Conservation (phyloP, 148 eudicot genomes). For the Rhododendron ferrugineum region DNA sequence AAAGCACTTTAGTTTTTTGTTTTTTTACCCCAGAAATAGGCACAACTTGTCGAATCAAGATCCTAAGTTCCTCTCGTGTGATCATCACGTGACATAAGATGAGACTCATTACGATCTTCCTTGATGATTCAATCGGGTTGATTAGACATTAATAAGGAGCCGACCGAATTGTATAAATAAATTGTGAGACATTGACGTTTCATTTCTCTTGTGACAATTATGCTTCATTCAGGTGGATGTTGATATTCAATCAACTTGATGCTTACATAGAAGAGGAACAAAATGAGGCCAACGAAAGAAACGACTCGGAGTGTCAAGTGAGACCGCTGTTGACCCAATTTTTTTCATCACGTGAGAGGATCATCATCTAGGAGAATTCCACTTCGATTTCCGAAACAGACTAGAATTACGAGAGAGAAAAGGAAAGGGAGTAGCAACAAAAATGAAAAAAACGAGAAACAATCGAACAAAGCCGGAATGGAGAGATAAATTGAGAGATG, state of each 20-base stretch:
- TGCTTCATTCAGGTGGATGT: background rate
- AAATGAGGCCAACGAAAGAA: no score
- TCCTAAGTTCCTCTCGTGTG: background rate
- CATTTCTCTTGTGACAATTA: background rate
- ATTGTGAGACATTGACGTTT: no score
- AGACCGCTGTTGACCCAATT: background rate
- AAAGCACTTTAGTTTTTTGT: background rate
- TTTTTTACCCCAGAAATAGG: background rate
- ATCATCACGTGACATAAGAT: background rate
- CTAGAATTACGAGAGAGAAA: background rate
- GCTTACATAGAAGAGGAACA: no score
- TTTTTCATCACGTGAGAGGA: no score
- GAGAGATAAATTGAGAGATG: no score
- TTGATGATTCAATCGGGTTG: no score
- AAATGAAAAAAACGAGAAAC: background rate
- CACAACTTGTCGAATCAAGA: background rate
- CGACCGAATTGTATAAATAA: no score
- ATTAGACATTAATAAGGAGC: no score
- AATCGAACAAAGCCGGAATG: background rate
- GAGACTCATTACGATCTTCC: background rate
- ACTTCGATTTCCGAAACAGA: background rate
- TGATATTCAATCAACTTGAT: no score
- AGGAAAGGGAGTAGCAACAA: background rate
- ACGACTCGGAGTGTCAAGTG: background rate
- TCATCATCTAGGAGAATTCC: background rate